Evolutionary conservation across 495 filamentous ascomycete genomes (phyloP).

Genomic region (Chaetomium tenue): DNA sequence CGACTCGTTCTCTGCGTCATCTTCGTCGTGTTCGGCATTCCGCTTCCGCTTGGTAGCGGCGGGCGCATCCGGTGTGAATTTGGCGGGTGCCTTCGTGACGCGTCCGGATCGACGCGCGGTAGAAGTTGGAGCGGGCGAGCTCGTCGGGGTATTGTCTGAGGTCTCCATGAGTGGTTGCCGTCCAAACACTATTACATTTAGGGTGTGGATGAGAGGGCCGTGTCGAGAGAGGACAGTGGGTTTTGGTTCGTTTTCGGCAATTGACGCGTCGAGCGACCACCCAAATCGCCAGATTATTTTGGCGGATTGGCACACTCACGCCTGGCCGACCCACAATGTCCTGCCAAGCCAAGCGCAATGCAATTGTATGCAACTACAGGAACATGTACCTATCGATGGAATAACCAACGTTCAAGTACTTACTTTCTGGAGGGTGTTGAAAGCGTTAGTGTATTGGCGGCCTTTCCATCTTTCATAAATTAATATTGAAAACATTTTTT

Average conservation of each 20-base stretch:
- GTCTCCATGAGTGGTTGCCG: conserved; percentile 50
- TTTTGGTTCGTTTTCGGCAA: conserved; percentile 27
- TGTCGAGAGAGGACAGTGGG: conserved; percentile 12
- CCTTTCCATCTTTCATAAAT: neutral
- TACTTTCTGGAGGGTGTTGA: no score
- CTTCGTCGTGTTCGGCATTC: conserved; percentile 48
- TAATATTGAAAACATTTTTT: neutral
- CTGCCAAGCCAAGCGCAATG: neutral
- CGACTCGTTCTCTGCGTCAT: conserved; percentile 55
- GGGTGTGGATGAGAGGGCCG: conserved; percentile 19
- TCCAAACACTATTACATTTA: conserved; percentile 37
- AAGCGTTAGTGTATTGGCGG: no score
- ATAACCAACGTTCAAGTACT: no score
- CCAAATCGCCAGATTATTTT: conserved; percentile 37
- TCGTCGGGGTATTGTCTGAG: conserved; percentile 57
- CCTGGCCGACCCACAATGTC: conserved; percentile 6
- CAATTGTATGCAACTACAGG: conserved; percentile 26
- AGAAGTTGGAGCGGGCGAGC: conserved; percentile 47
- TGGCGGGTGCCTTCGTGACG: conserved; percentile 68
- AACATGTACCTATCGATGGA: neutral
- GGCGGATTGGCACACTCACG: conserved; percentile 29
- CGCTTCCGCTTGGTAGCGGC: conserved; percentile 56
- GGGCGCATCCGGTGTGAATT: conserved; percentile 55
- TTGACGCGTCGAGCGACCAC: conserved; percentile 36
- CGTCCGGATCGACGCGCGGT: conserved; percentile 75